Percentiles rank a stretch among this genome's conserved stretches.
These are phyloP conservation scores for Blumeria graminis DNA, from an alignment of 2,329 filamentous ascomycete species.

Conservation along the genomic window DNA sequence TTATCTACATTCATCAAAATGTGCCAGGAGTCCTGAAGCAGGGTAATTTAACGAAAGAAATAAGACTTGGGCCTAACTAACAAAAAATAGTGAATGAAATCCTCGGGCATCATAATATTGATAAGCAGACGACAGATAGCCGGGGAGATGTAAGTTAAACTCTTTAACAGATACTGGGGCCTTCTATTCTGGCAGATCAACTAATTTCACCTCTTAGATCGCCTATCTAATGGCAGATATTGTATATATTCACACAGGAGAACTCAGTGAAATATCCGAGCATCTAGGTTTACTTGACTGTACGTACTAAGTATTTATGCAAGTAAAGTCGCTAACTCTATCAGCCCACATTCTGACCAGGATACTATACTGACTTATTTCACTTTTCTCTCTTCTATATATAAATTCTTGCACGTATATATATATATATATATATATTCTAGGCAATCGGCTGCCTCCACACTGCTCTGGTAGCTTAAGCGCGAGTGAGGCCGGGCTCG, in stretches of 20 bases:
- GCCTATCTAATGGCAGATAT: constrained; percentile 98
- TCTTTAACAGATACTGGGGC: background rate
- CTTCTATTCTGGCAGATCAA: constrained; percentile 6
- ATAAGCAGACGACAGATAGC: constrained; percentile 96
- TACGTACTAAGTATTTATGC: constrained; percentile 23
- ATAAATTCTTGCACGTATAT: too few relatives aligned
- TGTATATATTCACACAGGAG: constrained; percentile 53
- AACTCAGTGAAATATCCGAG: constrained; percentile 72
- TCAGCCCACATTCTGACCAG: constrained; percentile 17
- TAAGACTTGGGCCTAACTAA: background rate
- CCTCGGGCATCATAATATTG: constrained; percentile 84
- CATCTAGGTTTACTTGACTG: constrained; percentile 59
- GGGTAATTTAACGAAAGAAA: constrained; percentile 20
- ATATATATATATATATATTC: too few relatives aligned
- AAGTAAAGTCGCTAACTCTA: background rate
- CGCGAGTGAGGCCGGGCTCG: too few relatives aligned
- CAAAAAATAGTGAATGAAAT: constrained; percentile 61
- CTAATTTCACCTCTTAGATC: constrained; percentile 22
- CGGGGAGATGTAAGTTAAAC: constrained; percentile 47
- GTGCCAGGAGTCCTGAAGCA: constrained; percentile 81
- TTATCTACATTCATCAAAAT: constrained; percentile 94
- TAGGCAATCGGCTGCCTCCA: too few relatives aligned
- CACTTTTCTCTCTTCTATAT: too few relatives aligned
- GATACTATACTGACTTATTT: constrained; percentile 15
- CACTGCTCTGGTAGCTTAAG: too few relatives aligned